Evolutionary conservation across 257 asterid species (phyloP).

Genomic region (Knoxia roxburghii): DNA sequence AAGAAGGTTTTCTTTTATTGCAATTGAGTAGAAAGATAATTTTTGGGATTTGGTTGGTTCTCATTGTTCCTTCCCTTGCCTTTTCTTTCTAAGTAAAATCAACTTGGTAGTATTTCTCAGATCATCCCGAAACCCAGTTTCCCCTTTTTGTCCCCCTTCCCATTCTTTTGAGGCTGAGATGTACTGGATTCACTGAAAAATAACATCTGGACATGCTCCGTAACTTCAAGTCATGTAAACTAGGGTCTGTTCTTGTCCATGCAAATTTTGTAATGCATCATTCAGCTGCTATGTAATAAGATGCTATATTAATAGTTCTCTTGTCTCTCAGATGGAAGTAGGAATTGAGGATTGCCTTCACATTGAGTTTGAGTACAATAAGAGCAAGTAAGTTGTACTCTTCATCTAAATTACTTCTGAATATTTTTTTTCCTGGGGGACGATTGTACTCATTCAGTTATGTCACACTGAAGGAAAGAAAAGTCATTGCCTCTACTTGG

Average conservation of each 20-base stretch:
- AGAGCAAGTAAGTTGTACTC: slow-evolving; percentile 71
- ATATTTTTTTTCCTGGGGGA: no score
- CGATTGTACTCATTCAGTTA: not conserved
- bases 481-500: not conserved
- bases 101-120: not conserved
- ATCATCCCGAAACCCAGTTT: not conserved
- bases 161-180: not conserved
- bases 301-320: slow-evolving; percentile 7
- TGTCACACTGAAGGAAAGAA: not conserved
- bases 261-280: not conserved
- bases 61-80: not conserved
- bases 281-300: not conserved
- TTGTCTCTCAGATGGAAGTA: slow-evolving; percentile 84
- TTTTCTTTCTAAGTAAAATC: not conserved
- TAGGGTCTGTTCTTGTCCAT: not conserved
- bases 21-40: not conserved
- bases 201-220: not conserved
- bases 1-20: not conserved
- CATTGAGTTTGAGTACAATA: slow-evolving; percentile 95
- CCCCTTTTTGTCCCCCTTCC: no score
- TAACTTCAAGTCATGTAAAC: not conserved
- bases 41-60: not conserved
- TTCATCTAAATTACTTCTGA: not conserved
- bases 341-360: slow-evolving; percentile 99
- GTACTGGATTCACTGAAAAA: not conserved